Evolutionary conservation across 2,329 filamentous ascomycete species (phyloP).

Genomic region (Pseudogymnoascus verrucosus): DNA sequence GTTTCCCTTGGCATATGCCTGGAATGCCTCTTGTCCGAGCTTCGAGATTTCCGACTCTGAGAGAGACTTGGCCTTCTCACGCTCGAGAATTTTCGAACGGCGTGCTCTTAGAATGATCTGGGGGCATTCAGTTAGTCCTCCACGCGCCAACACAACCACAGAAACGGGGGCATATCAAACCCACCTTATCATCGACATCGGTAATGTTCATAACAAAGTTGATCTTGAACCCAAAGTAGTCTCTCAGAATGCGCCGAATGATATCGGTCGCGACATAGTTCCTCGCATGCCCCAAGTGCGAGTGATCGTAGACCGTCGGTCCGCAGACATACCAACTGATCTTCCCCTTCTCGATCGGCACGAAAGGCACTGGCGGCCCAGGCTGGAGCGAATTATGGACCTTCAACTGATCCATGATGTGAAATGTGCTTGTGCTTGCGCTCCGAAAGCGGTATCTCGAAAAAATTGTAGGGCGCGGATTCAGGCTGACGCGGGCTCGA

Average conservation of each 20-base stretch:
- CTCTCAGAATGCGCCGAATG: conserved; percentile 55
- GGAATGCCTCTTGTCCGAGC: conserved; percentile 46
- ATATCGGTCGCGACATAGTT: conserved; percentile 71
- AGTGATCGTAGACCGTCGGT: conserved; percentile 62
- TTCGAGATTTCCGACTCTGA: conserved; percentile 38
- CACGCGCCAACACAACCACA: conserved; percentile 10
- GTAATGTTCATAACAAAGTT: conserved; percentile 69
- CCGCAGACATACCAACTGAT: conserved; percentile 64
- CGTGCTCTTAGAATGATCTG: conserved; percentile 64
- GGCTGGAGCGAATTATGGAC: conserved; percentile 27
- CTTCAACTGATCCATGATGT: conserved; percentile 18
- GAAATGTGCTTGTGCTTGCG: neutral
- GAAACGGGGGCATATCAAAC: neutral
- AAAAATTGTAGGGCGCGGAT: neutral
- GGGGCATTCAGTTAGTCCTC: neutral
- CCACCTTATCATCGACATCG: conserved; percentile 54
- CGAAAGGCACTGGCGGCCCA: conserved; percentile 24
- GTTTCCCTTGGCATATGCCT: conserved; percentile 46
- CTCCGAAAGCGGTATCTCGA: neutral
- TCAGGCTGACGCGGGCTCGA: conserved; percentile 5
- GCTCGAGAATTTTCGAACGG: conserved; percentile 73
- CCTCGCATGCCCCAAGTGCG: conserved; percentile 61
- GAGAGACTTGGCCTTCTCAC: conserved; percentile 63
- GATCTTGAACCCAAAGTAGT: conserved; percentile 62
- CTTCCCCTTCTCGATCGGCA: conserved; percentile 23